A percentile compares a stretch with the other conserved stretches of the same genome.
Conservation (phyloP, 2,329 filamentous ascomycete genomes). For the Fusarium brevicatenulatum region DNA sequence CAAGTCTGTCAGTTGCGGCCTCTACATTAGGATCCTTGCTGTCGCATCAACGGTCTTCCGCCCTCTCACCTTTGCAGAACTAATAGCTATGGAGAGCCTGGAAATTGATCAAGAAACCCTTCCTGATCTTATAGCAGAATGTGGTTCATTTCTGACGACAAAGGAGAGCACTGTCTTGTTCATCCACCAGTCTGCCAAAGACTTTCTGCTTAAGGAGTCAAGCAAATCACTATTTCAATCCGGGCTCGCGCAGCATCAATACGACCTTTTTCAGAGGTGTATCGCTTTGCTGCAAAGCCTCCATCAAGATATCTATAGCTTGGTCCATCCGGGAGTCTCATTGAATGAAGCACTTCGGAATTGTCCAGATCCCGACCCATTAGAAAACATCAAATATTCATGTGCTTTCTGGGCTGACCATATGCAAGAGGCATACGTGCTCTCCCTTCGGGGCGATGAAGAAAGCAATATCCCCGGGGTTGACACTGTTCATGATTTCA, state of each 20-base stretch:
- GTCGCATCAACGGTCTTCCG: neutral
- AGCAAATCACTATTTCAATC: accelerated
- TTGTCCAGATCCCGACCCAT: accelerated
- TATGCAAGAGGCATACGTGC: neutral
- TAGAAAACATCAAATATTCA: accelerated
- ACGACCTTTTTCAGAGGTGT: neutral
- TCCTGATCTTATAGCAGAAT: neutral
- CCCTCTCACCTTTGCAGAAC: neutral
- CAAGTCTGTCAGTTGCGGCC: accelerated
- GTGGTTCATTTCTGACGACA: neutral
- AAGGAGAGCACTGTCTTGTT: accelerated
- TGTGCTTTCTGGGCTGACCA: neutral
- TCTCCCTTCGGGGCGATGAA: accelerated
- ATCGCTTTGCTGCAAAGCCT: accelerated
- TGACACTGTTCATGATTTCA: neutral
- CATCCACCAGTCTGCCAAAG: neutral
- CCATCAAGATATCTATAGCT: neutral
- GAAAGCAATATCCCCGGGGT: accelerated
- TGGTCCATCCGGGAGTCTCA: neutral
- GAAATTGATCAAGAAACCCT: accelerated
- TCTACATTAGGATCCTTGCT: neutral
- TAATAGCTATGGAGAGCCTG: neutral
- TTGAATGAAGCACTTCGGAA: accelerated
- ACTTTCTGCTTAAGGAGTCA: neutral
- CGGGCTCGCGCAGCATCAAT: neutral